phyloP scores from a whole-genome alignment of 345 rosid species.

The Eucalyptus erythrocorys region DNA sequence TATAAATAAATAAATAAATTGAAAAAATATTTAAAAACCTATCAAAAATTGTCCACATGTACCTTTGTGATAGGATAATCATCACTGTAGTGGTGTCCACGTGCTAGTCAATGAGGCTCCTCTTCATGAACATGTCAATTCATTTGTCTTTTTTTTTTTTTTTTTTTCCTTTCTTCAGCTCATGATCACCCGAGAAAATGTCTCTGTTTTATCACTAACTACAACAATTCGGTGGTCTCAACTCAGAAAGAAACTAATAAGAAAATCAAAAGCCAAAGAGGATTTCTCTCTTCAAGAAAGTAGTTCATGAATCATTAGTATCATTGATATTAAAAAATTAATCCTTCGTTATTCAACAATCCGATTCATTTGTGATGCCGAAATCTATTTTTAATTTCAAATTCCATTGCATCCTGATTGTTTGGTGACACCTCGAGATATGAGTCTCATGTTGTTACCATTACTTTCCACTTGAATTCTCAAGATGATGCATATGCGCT shows the following conservation, averaged over 20 bases:
- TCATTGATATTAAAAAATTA: too few species aligned
- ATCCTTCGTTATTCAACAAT: neutral
- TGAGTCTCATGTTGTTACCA: neutral
- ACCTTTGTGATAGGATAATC: too few species aligned
- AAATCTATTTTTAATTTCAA: neutral
- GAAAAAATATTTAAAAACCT: too few species aligned
- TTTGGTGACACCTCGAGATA: neutral
- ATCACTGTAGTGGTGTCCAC: too few species aligned
- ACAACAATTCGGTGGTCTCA: neutral
- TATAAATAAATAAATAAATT: too few species aligned
- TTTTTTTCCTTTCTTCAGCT: too few species aligned
- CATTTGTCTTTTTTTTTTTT: too few species aligned
- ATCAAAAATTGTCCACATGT: too few species aligned
- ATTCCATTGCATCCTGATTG: neutral
- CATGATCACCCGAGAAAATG: too few species aligned
- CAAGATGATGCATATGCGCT: neutral
- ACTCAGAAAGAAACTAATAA: neutral
- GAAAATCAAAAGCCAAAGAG: neutral
- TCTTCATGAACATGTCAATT: too few species aligned
- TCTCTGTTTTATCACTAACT: too few species aligned
- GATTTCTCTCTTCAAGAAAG: neutral
- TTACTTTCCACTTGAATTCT: neutral
- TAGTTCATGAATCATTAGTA: neutral
- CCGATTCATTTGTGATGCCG: neutral
- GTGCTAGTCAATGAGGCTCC: too few species aligned